Base-by-base conservation (phyloP, 352 stramenopile species). In the Peronospora tabacina region DNA sequence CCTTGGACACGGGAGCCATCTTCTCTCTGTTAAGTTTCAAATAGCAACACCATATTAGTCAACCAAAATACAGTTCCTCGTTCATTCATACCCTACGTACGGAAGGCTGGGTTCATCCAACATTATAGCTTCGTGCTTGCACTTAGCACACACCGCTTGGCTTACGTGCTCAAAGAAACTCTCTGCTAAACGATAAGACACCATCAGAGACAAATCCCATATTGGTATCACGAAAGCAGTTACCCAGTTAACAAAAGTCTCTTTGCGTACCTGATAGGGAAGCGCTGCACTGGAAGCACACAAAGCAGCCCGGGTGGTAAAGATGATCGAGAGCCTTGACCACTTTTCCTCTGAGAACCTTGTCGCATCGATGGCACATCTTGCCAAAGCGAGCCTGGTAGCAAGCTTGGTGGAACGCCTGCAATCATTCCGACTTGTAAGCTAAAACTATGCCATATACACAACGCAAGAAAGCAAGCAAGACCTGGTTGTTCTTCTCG, bases 221-320 rank as follows among this genome's bases (percentile, higher is more conserved):
- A 52, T 68, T 64, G 64, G 45, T 55, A 63, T 52, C 28, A 30
- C 19, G 3, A 22, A 22, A 22, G 19, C 19, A 26, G 5, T 26
- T 26, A 5, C 22, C 22, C 2, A 26, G 22, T 26, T 26, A 26
- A 5, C 22, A 6, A 5, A 22, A 15, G 6, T 36, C 33, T 42
- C 12, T 12, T 6, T 28, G 33, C 42, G 49, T 68, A 91, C 80
- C 76, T 53, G 75, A 82, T 50, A 91, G 72, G 8, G 80, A 88
- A 20, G 77, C 58, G 33, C 63, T 88, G 55, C 80, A 91, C 46
- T 80, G 61, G 45, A 66, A 87, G 61, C 80, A 91, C 10, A 91
- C 75, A 47, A 91, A 91, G 47, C 80, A 91, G 49, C 78, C 76
- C 12, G 80, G 80, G 52, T 91, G 80, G 57, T 89, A 91, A n/a